Evolutionary conservation across 805 yeast species (phyloP), one percentile per base, ranked within the genome.

Genomic region (Tetrapisispora iriomotensis): DNA sequence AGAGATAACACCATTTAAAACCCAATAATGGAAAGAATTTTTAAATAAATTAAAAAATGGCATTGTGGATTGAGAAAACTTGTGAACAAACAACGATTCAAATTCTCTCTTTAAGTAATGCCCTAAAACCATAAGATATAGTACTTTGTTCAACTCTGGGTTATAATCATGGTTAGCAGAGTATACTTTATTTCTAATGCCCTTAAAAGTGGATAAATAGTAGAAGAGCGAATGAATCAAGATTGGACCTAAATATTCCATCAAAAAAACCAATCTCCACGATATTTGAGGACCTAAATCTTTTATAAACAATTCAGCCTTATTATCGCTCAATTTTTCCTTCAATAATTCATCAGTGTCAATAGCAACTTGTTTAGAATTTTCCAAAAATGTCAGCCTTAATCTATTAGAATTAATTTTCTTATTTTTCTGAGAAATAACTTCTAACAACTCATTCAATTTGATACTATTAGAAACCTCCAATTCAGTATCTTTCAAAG

Each of bases 231-330:
- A 73, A 60, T 88, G 96, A 52, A 90, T 70, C 29, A 88, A 34
- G 41, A 92, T 66, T 8, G 98, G 98, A 3, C 97, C 97, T 14
- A 83, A 50, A 58, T 92, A 92, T 64, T 92, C 98, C 46, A 85
- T 66, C 38, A 85, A 50, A 56, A 79, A 92, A n/a, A 90, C 97
- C 3, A 86, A 72, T 63, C 82, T 74, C 96, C 96, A 92, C 4
- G 79, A 78, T 42, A 92, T 75, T 63, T 92, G 98, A 1, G 88
- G 87, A 17, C 98, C 98, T 45, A 90, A 67, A 56, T 90, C 98
- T 60, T 90, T 88, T 40, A 82, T 82, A 46, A 65, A 74, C 12
- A 87, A 65, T 12, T 63, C 68, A 19, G 67, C 51, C 8, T 66
- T 48, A 0, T 54, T 60, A 26, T 67, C 53, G 10, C 66, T 47